These are phyloP conservation scores for Telopea speciosissima DNA, from an alignment of 177 flowering plant species.

Conservation along the genomic window DNA sequence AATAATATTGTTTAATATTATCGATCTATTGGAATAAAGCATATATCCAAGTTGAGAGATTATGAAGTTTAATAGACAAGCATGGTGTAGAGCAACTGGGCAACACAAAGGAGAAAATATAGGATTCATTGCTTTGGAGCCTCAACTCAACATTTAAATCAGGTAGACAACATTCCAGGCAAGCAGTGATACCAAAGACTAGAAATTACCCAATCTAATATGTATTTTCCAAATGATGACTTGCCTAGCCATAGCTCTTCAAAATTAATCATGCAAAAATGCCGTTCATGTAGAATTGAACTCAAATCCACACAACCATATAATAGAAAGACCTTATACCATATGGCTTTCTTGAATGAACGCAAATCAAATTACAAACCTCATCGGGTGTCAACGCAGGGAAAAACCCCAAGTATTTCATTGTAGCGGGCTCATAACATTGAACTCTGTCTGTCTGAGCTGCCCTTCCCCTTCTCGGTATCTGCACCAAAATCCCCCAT, in stretches of 20 bases:
- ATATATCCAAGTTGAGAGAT: not conserved
- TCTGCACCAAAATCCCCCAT: constrained; percentile 32
- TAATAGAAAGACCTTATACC: no score
- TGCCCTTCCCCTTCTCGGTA: constrained; percentile 76
- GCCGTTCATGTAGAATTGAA: no score
- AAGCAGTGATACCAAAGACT: no score
- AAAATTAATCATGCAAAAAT: no score
- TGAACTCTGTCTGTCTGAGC: constrained; percentile 72
- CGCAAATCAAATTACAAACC: constrained; percentile 42
- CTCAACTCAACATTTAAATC: no score
- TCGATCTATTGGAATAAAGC: not conserved
- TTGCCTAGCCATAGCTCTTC: not conserved
- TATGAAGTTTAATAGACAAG: not conserved
- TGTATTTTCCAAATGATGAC: not conserved
- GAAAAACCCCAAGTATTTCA: constrained; percentile 86
- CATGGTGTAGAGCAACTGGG: not conserved
- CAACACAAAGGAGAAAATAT: not conserved
- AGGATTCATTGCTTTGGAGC: no score
- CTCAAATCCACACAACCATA: no score
- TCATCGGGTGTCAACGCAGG: constrained; percentile 76
- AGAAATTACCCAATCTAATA: no score
- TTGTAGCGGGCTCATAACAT: constrained; percentile 98
- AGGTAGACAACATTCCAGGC: no score
- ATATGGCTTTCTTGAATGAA: not conserved
- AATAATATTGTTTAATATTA: no score